Conservation (phyloP, 176 grass and related monocot species). For the Pharus latifolius region DNA sequence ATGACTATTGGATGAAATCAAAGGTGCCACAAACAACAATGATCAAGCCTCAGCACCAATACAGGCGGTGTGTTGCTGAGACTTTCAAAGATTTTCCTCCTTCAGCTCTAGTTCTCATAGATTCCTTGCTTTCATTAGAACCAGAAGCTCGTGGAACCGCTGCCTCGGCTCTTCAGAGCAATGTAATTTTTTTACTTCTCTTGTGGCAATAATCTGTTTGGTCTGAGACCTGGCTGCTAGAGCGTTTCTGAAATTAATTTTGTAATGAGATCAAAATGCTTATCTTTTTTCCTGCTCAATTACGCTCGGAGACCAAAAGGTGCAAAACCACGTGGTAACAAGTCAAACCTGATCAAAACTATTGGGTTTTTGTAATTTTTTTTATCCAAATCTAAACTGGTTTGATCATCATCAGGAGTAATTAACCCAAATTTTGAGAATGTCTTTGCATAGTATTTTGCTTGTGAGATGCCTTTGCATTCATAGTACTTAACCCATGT, state of each 20-base stretch:
- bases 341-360: no score
- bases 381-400: no score
- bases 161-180: conserved; percentile 61
- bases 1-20: conserved; percentile 66
- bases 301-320: neutral
- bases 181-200: conserved; percentile 42
- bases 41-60: conserved; percentile 77
- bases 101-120: conserved; percentile 59
- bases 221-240: neutral
- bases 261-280: neutral
- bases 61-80: conserved; percentile 59
- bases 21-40: conserved; percentile 74
- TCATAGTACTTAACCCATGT: conserved; percentile 9
- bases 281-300: no score
- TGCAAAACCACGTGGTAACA: neutral
- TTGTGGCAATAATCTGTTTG: neutral
- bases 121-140: conserved; percentile 75
- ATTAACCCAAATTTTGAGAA: no score
- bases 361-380: no score
- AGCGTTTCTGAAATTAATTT: neutral
- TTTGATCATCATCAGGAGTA: no score
- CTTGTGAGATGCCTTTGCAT: neutral
- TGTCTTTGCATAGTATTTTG: neutral
- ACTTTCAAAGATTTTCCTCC: conserved; percentile 66
- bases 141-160: conserved; percentile 65